These are phyloP conservation scores for Aspergillus pseudoglaucus DNA, from an alignment of 2,329 filamentous ascomycete genomes.

Conservation along the genomic window DNA sequence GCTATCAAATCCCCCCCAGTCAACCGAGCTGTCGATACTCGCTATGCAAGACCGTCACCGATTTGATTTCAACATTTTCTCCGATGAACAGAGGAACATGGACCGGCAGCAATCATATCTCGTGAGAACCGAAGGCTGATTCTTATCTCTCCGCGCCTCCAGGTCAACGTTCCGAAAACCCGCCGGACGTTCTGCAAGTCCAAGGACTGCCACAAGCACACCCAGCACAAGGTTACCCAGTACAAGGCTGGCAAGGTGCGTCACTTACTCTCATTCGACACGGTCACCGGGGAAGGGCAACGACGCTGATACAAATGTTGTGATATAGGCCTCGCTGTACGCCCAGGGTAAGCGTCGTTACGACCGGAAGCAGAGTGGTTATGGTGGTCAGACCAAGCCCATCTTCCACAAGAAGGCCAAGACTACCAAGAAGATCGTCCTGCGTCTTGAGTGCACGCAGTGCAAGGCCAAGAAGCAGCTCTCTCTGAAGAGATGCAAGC, in stretches of 20 bases:
- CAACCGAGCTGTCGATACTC: too few relatives aligned
- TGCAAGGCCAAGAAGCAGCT: slow-evolving; percentile 99
- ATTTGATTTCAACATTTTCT: slow-evolving; percentile 6
- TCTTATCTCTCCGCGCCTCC: slow-evolving; percentile 14
- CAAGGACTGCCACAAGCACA: slow-evolving; percentile 90
- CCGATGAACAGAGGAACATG: slow-evolving; percentile 7
- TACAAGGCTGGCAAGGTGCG: slow-evolving; percentile 91
- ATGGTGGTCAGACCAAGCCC: slow-evolving; percentile 99
- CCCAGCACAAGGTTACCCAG: slow-evolving; percentile 87
- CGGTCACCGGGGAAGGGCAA: slow-evolving; percentile 10
- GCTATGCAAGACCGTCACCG: not conserved
- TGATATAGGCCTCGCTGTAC: slow-evolving; percentile 71
- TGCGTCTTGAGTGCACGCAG: slow-evolving; percentile 92
- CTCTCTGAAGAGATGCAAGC: slow-evolving; percentile 99
- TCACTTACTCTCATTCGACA: slow-evolving; percentile 6
- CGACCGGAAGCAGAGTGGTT: slow-evolving; percentile 98
- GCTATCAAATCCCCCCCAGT: too few relatives aligned
- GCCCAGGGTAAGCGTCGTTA: slow-evolving; percentile 99
- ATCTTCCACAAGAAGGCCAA: slow-evolving; percentile 99
- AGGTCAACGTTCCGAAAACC: slow-evolving; percentile 99
- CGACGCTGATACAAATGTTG: slow-evolving; percentile 16
- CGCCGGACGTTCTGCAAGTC: slow-evolving; percentile 97
- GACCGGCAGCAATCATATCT: slow-evolving; percentile 4
- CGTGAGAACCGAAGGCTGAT: slow-evolving; percentile 18
- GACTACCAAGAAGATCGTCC: slow-evolving; percentile 99